A percentile compares a stretch with the other conserved stretches of the same genome.
Evolutionary conservation across 2,329 filamentous ascomycete species (phyloP).

Genomic region (Phaeosphaeriaceae sp.): DNA sequence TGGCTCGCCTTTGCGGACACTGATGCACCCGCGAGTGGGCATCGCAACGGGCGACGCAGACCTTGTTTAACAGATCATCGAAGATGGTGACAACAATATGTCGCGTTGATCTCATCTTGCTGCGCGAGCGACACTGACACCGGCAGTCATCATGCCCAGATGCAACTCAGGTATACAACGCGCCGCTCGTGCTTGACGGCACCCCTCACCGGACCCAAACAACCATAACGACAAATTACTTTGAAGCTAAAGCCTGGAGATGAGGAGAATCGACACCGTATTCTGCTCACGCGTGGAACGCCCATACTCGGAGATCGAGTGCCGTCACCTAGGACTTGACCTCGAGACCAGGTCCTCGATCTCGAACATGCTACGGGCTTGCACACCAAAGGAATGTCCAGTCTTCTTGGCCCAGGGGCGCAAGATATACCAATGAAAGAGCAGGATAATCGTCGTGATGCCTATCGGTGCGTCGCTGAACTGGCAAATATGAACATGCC

Average conservation of each 20-base stretch:
- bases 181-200: not conserved
- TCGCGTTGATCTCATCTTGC: not conserved
- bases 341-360: not conserved
- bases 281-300: not conserved
- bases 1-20: not conserved
- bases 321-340: not conserved
- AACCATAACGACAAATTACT: not conserved
- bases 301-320: not conserved
- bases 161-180: not conserved
- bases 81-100: not conserved
- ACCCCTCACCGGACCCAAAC: not conserved
- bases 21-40: not conserved
- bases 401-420: not conserved
- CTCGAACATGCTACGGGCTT: not conserved
- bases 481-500: too few relatives aligned
- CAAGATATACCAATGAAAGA: not conserved
- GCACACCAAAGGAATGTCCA: not conserved
- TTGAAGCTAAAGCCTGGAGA: not conserved
- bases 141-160: not conserved
- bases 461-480: too few relatives aligned
- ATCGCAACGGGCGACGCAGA: not conserved
- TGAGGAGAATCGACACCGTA: not conserved
- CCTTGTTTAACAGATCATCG: not conserved
- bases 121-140: not conserved
- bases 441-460: not conserved